Percentiles rank a stretch among this genome's conserved stretches.
These are phyloP conservation scores for Periconia digitata DNA, from an alignment of 2,329 filamentous ascomycete species.

Conservation along the genomic window DNA sequence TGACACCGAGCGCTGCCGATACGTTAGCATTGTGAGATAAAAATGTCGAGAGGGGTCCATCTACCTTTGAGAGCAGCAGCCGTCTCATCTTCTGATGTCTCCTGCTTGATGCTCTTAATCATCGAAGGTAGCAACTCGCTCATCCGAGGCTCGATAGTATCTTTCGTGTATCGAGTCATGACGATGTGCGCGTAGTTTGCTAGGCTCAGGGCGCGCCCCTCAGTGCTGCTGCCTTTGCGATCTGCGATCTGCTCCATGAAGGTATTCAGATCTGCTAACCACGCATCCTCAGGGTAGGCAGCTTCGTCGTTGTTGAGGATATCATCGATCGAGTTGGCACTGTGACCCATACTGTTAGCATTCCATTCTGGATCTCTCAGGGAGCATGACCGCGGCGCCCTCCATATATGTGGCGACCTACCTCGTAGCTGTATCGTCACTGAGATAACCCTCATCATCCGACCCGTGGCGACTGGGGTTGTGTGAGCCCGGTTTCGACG, in stretches of 20 bases:
- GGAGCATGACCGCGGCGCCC: not conserved
- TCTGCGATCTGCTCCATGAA: constrained; percentile 72
- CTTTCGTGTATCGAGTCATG: constrained; percentile 67
- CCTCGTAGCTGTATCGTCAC: constrained; percentile 63
- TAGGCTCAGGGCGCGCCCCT: constrained; percentile 68
- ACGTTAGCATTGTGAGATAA: constrained; percentile 16
- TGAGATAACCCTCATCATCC: constrained; percentile 64
- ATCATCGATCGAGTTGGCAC: constrained; percentile 69
- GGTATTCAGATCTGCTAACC: constrained; percentile 64
- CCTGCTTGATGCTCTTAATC: constrained; percentile 69
- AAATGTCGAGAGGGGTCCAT: not conserved
- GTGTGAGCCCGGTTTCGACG: constrained; percentile 46
- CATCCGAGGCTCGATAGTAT: constrained; percentile 61
- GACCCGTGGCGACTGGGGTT: constrained; percentile 64
- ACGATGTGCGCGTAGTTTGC: constrained; percentile 65
- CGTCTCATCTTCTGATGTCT: constrained; percentile 68
- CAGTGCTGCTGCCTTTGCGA: constrained; percentile 75
- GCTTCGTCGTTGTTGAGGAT: constrained; percentile 56
- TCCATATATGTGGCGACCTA: constrained; percentile 34
- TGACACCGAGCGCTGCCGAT: constrained; percentile 63
- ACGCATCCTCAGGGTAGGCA: constrained; percentile 53
- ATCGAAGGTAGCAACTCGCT: constrained; percentile 67
- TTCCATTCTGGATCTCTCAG: constrained; percentile 1
- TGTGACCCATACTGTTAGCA: constrained; percentile 35
- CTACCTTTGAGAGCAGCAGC: constrained; percentile 67